These are phyloP conservation scores for Isatis tinctoria DNA, from an alignment of 345 rosid genomes.

Conservation along the genomic window DNA sequence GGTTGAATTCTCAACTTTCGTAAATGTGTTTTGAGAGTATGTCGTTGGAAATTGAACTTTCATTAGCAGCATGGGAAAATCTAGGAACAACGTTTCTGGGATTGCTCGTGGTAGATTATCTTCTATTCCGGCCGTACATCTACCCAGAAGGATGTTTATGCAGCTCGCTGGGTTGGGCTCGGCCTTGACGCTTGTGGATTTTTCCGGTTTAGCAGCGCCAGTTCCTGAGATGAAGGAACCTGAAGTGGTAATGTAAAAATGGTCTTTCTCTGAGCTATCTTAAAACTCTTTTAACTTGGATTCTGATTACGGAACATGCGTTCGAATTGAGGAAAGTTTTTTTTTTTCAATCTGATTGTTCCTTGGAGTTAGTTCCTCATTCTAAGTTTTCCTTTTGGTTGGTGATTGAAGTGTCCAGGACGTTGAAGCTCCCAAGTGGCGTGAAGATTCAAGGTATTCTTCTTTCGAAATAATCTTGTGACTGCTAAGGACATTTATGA, in stretches of 20 bases:
- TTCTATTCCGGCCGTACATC: constrained; percentile 19
- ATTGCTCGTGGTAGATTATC: background rate
- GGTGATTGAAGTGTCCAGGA: constrained; percentile 61
- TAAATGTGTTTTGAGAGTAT: background rate
- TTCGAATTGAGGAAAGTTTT: background rate
- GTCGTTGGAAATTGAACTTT: background rate
- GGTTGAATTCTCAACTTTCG: background rate
- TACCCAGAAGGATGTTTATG: constrained; percentile 50
- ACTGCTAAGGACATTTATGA: background rate
- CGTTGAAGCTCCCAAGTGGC: constrained; percentile 73
- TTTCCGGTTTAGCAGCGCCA: constrained; percentile 55
- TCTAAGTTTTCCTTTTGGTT: constrained; percentile 6
- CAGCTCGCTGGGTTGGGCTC: constrained; percentile 47
- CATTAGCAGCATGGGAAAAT: constrained; percentile 7
- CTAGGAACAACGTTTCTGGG: constrained; percentile 10
- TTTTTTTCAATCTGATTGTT: background rate
- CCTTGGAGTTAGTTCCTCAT: constrained; percentile 24
- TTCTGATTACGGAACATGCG: background rate
- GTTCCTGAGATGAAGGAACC: constrained; percentile 54
- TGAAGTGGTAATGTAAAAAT: constrained; percentile 58
- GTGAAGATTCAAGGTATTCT: constrained; percentile 75
- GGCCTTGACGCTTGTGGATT: constrained; percentile 14
- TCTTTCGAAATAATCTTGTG: background rate
- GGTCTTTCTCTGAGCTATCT: background rate
- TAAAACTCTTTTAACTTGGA: background rate